Evolutionary conservation across 306 rosid species (phyloP), one percentile per base, ranked within the genome.

Genomic region (Glycine soja): DNA sequence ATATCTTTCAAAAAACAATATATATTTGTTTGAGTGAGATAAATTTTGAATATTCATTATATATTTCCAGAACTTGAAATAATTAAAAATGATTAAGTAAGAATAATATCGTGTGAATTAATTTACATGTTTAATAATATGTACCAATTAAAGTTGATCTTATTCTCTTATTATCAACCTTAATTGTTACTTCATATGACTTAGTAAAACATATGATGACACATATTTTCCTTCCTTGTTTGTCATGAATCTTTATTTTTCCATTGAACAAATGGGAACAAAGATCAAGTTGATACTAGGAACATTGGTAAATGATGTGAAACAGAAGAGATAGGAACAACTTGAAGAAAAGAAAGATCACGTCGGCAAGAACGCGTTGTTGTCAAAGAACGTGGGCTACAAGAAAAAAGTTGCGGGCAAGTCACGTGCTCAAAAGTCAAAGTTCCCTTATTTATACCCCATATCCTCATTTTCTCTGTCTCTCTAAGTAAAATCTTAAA

Each of bases 291-390:
- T 7, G 57, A 10, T 18, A 70, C 14, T 15, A 11, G 16, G 52
- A 36, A 76, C 7, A 24, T 36, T 0, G 57, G 51, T 38, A 47
- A 65, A 47, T 56, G 32, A 10, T 43, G 54, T 2, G 48, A 70
- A 7, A 36, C 4, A 3, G 5, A 36, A 62, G 67, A 64, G 48
- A 36, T 36, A 18, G 40, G 16, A 46, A 7, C 54, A 14, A 70
- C 24, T 34, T 43, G 4, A 5, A 0, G 54, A 57, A 38, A 38
- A 38, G 59, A 54, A 80, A 70, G 40, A 75, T 58, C 38, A 6
- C 87, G 87, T 86, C 87, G 89, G 81, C 77, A 51, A 83, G 76
- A 57, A 38, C 84, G 84, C 77, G 74, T 77, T 48, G 2, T 70
- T 46, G 42, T 72, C 71, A 83, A 77, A 82, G 10, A 76, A 82